Percentiles rank a stretch among this genome's conserved stretches.
These are phyloP conservation scores for Calonectria montana DNA, from an alignment of 2,329 filamentous ascomycete genomes.

Conservation along the genomic window DNA sequence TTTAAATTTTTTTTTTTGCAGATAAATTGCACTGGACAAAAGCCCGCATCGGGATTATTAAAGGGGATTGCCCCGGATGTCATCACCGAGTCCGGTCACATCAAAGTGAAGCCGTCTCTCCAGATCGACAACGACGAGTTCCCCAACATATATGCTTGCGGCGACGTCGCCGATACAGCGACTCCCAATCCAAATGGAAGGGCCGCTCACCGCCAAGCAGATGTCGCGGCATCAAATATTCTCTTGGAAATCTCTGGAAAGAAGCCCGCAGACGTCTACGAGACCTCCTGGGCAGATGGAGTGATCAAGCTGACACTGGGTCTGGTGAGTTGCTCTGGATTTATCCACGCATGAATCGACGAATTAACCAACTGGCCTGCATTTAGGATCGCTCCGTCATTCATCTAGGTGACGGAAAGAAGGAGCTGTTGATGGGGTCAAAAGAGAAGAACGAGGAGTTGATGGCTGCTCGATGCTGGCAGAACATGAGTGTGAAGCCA, in stretches of 20 bases:
- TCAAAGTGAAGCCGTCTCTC: conserved; percentile 66
- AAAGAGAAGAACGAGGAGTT: conserved; percentile 58
- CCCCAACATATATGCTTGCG: conserved; percentile 70
- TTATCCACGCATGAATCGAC: not conserved
- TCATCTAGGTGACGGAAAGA: conserved; percentile 55
- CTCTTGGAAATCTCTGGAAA: conserved; percentile 57
- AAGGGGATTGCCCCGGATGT: conserved; percentile 53
- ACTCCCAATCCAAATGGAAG: conserved; percentile 64
- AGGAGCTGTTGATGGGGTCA: conserved; percentile 54
- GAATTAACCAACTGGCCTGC: not conserved
- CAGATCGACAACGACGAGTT: conserved; percentile 63
- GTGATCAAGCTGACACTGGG: conserved; percentile 66
- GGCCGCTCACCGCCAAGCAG: conserved; percentile 64
- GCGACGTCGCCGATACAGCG: conserved; percentile 68
- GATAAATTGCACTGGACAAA: conserved; percentile 71
- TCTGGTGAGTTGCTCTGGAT: conserved; percentile 51
- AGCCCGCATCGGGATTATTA: conserved; percentile 64
- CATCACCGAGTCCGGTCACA: conserved; percentile 60
- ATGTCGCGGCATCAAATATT: conserved; percentile 66
- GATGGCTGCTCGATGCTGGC: conserved; percentile 57
- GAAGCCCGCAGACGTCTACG: conserved; percentile 52
- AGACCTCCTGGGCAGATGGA: conserved; percentile 58
- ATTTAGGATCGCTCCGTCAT: conserved; percentile 57
- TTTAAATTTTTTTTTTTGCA: conserved; percentile 44
- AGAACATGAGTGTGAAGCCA: conserved; percentile 55